Conservation (phyloP, 208 protist genomes). For the Leishmania turanica region DNA sequence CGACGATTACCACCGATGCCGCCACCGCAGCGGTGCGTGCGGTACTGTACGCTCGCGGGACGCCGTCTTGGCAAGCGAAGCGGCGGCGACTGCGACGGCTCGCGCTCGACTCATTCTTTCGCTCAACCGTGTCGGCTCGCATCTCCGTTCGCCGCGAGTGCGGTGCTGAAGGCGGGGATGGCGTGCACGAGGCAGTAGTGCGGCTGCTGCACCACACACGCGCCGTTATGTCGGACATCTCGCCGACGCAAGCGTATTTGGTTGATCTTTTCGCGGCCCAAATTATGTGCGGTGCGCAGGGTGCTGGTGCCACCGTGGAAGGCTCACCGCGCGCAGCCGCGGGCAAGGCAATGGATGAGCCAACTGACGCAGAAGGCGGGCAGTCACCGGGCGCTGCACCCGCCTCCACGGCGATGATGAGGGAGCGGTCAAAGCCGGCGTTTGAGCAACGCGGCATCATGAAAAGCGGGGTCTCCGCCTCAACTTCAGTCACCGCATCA, state of each 20-base stretch:
- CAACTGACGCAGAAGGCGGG: not conserved
- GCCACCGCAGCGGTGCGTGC: constrained; percentile 21
- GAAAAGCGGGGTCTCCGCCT: not conserved
- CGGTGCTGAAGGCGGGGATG: constrained; percentile 7
- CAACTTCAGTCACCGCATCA: not conserved
- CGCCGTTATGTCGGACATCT: constrained; percentile 19
- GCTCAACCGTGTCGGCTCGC: constrained; percentile 12
- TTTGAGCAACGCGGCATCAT: constrained; percentile 7
- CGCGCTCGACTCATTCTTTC: constrained; percentile 31
- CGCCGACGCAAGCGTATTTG: constrained; percentile 30
- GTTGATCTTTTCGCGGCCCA: constrained; percentile 21
- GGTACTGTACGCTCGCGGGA: constrained; percentile 12
- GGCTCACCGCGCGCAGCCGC: not conserved
- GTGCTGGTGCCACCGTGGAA: not conserved
- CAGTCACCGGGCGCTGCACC: not conserved
- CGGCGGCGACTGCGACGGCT: constrained; percentile 18
- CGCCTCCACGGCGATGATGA: not conserved
- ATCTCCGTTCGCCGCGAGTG: constrained; percentile 6
- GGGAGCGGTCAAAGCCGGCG: not conserved
- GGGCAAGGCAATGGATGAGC: not conserved
- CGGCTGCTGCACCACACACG: constrained; percentile 26
- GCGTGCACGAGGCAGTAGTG: constrained; percentile 5
- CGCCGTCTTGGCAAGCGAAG: constrained; percentile 9
- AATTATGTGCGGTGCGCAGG: not conserved
- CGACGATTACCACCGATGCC: constrained; percentile 2